phyloP scores from a whole-genome alignment of 73 alveolate genomes.

The Breviolum minutum region DNA sequence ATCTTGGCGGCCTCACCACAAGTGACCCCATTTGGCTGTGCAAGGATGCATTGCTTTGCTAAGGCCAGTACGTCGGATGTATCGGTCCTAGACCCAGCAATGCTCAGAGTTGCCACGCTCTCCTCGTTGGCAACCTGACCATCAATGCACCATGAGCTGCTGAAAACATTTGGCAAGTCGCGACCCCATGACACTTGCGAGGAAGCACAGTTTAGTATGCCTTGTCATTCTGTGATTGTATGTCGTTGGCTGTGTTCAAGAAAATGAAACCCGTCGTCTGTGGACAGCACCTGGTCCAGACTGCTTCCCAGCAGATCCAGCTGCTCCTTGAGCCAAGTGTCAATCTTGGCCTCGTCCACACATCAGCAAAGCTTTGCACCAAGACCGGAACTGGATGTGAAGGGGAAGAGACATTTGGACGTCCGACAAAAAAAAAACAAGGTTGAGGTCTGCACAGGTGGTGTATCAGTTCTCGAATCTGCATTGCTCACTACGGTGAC shows the following conservation, averaged over 20 bases:
- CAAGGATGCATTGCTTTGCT: neutral
- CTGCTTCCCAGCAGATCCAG: slow-evolving; percentile 24
- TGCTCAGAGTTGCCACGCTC: slow-evolving; percentile 55
- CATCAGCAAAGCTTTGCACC: neutral
- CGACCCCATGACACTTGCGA: neutral
- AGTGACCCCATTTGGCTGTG: too few species aligned
- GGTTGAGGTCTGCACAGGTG: slow-evolving; percentile 3
- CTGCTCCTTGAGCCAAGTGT: slow-evolving; percentile 47
- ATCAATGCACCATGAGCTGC: neutral
- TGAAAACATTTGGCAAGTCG: neutral
- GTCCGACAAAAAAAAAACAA: neutral
- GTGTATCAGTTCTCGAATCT: slow-evolving; percentile 40
- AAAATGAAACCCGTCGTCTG: neutral
- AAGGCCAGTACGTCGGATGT: slow-evolving; percentile 13
- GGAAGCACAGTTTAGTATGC: neutral
- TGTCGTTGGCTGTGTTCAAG: neutral
- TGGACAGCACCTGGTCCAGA: slow-evolving; percentile 21
- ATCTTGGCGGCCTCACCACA: slow-evolving; percentile 20
- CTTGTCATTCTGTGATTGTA: neutral
- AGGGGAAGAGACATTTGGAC: too few species aligned
- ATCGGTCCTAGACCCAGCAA: slow-evolving; percentile 21
- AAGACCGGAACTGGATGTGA: neutral
- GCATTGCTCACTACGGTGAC: slow-evolving; percentile 44
- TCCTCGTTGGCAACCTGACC: slow-evolving; percentile 27
- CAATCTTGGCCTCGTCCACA: slow-evolving; percentile 19